A percentile compares a stretch with the other conserved stretches of the same genome.
Evolutionary conservation across 2,329 filamentous ascomycete genomes (phyloP).

Genomic region (Penicillium crustosum): DNA sequence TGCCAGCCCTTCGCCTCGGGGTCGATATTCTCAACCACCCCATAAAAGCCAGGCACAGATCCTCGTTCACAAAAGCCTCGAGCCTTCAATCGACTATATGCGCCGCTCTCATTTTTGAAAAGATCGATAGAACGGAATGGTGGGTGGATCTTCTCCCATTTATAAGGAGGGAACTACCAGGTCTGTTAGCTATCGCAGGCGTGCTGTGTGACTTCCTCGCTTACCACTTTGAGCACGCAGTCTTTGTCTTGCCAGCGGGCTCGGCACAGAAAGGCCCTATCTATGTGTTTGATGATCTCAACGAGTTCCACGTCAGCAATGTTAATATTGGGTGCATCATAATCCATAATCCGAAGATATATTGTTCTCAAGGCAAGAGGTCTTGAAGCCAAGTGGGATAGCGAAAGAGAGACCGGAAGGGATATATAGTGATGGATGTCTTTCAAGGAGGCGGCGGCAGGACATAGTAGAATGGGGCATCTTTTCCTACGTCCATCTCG

Average conservation of each 20-base stretch:
- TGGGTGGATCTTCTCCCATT: too few species aligned
- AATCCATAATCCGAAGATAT: neutral
- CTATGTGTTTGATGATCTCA: neutral
- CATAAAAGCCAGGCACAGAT: neutral
- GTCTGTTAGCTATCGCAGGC: neutral
- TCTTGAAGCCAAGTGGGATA: neutral
- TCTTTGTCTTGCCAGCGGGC: neutral
- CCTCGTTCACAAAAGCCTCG: neutral
- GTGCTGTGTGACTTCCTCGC: neutral
- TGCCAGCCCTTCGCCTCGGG: neutral
- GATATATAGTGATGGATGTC: neutral
- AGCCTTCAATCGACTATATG: neutral
- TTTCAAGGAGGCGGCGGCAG: neutral
- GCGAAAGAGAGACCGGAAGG: neutral
- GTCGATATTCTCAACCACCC: neutral
- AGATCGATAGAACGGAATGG: neutral
- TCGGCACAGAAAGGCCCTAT: neutral
- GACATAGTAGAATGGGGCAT: neutral
- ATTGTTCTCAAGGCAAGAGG: fast-evolving
- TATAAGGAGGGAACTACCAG: neutral
- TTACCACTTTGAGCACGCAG: neutral
- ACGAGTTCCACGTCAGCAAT: neutral
- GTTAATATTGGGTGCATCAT: neutral
- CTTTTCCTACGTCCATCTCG: too few species aligned
- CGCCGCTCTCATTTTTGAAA: neutral